Percentiles rank a stretch among this genome's conserved stretches.
phyloP scores from a whole-genome alignment of 495 filamentous ascomycete species.

The Penicillium flavigenum region DNA sequence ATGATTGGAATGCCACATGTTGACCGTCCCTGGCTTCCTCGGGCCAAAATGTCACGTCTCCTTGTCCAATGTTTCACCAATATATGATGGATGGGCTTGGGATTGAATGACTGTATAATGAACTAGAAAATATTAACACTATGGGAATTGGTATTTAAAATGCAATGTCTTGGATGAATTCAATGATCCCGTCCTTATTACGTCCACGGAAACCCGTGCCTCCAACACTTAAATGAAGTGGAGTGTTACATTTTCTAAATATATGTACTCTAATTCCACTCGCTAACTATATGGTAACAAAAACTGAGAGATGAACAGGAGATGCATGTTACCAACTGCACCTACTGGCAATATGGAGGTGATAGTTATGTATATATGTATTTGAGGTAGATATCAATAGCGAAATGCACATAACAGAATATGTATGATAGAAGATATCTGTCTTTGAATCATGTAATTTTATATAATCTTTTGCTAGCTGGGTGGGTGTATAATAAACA shows the following conservation, averaged over 20 bases:
- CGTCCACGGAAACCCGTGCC: not conserved
- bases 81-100: constrained; percentile 16
- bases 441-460: not conserved
- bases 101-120: constrained; percentile 36
- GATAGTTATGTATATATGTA: no score
- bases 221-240: not conserved
- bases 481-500: not conserved
- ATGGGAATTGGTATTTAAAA: not conserved
- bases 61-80: constrained; percentile 11
- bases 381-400: not conserved
- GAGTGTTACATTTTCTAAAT: not conserved
- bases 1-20: constrained; percentile 22
- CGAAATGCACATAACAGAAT: not conserved
- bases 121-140: constrained; percentile 14
- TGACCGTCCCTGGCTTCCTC: constrained; percentile 28
- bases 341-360: constrained; percentile 1
- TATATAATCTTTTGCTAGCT: not conserved
- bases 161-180: constrained; percentile 6
- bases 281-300: constrained; percentile 1
- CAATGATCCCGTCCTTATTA: not conserved
- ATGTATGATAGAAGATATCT: not conserved
- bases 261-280: not conserved
- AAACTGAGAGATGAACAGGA: constrained; percentile 5
- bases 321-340: constrained; percentile 2
- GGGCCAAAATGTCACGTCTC: constrained; percentile 9